phyloP scores from a whole-genome alignment of 768 basidiomycete species.

The Mycena metata region DNA sequence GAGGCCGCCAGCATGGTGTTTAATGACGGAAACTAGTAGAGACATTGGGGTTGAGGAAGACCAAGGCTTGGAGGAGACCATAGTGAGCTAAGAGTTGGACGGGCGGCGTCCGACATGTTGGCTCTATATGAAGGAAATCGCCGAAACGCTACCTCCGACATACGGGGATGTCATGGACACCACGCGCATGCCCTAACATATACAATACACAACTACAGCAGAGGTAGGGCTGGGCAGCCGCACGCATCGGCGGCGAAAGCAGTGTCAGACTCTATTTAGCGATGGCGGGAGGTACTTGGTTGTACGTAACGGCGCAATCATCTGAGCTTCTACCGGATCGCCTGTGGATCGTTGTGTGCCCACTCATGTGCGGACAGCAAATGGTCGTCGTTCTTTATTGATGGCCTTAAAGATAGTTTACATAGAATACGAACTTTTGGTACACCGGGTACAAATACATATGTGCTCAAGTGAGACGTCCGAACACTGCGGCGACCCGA shows the following conservation, averaged over 20 bases:
- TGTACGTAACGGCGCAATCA: background rate
- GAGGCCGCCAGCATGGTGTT: constrained; percentile 25
- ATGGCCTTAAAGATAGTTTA: background rate
- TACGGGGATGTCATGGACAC: constrained; percentile 2
- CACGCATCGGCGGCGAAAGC: constrained; percentile 3
- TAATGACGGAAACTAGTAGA: constrained; percentile 30
- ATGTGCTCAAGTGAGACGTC: constrained; percentile 21
- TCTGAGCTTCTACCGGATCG: too few relatives aligned
- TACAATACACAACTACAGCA: constrained; percentile 16
- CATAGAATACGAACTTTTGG: constrained; percentile 31
- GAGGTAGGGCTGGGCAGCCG: constrained; percentile 1
- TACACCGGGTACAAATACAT: constrained; percentile 47
- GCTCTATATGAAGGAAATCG: constrained; percentile 20
- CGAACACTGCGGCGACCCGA: background rate
- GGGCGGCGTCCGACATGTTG: background rate
- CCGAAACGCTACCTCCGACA: background rate
- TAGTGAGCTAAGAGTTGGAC: constrained; percentile 15
- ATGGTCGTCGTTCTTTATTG: too few relatives aligned
- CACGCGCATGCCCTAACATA: background rate
- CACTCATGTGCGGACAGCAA: too few relatives aligned
- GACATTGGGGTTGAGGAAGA: constrained; percentile 24
- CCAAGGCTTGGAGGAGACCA: constrained; percentile 32
- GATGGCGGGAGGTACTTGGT: too few relatives aligned
- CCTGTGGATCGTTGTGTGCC: too few relatives aligned
- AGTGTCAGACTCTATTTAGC: background rate